Base-by-base conservation (phyloP, 1,284 basidiomycete species). In the Cystobasidium pallidum region DNA sequence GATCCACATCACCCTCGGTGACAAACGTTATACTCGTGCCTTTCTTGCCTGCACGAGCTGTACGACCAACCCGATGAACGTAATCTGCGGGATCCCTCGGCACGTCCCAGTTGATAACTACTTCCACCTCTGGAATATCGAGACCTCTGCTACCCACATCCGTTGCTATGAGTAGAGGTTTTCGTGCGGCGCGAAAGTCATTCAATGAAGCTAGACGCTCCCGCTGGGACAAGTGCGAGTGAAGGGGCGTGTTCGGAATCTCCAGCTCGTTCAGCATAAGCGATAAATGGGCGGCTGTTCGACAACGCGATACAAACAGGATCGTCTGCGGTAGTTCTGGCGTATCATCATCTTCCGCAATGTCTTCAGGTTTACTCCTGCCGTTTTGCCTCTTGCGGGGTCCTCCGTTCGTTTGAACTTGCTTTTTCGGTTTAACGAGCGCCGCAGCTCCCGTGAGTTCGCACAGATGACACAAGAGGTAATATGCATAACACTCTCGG, bases 31-130 rank as follows among this genome's bases (percentile, higher is more conserved):
- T 86, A 0, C 93, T 92, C 70, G 93, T 85, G 79, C 96, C 96
- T 3, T 88, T 88, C 78, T 88, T 86, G 4, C 94, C 94, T n/a
- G 90, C 91, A 78, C 96, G 89, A 36, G 95, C 96, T 15, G 96
- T 99, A 78, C 96, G 84, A 66, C 86, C 86, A 3, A 87, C 86
- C 8, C 86, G 80, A 78, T 87, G 86, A 11, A 86, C 81, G 75
- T 87, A 87, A 77, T 86, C 86, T 74, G 86, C 84, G 30, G 79
- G 91, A 89, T 80, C 90, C 88, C 81, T 90, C 85, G 96, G 90
- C 77, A 99, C 81, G 81, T 99, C 96, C 93, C 94, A 99, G 78
- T 99, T 99, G 80, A 97, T 92, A 71, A 98, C 92, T 0, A 92
- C 94, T 79, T 96, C 91, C n/a, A 97, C 90, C 21, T 94, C 94